Evolutionary conservation across 306 rosid genomes (phyloP), one percentile per base, ranked within the genome.

Genomic region (Quercus parvula): DNA sequence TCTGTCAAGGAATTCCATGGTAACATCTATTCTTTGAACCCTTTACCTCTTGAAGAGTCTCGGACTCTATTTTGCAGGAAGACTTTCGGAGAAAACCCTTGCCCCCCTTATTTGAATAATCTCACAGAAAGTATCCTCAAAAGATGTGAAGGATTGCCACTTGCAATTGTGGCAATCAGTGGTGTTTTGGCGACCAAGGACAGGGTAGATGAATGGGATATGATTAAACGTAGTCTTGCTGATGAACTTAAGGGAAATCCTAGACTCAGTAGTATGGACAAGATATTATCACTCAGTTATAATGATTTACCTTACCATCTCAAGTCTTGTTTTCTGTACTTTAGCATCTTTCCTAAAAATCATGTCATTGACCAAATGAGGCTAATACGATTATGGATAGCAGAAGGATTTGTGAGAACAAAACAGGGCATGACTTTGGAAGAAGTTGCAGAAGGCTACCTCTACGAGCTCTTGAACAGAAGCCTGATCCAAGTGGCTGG

Each of bases 141-240:
- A 76, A 57, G 70, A 62, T 88, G 91, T 66, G 89, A 84, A 12
- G 91, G 91, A 24, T 79, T 88, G 78, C 89, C 91, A 31, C 74
- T 88, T 5, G 91, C 91, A 49, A 85, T 88, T 79, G 91, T 88
- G 35, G 88, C 89, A 70, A 81, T 85, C 33, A 72, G 91, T 38
- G 91, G 91, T 51, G 80, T 83, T 61, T 68, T 88, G 81, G 81
- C 86, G 12, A 88, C 87, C 9, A 73, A 22, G 83, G 63, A 31
- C 68, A 83, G 31, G 35, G 83, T 87, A 35, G 91, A 87, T 56
- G 88, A 87, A 11, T 87, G 91, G 91, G 52, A 67, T 67, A 33
- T 67, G 52, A 67, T 67, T 33, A 6, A 8, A 19, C 52, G 72
- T 3, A 33, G 72, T 3, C 72, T 67, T 33, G 49, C 0, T 33